Evolutionary conservation across 2,329 filamentous ascomycete species (phyloP).

Genomic region (Fulvia fulva): DNA sequence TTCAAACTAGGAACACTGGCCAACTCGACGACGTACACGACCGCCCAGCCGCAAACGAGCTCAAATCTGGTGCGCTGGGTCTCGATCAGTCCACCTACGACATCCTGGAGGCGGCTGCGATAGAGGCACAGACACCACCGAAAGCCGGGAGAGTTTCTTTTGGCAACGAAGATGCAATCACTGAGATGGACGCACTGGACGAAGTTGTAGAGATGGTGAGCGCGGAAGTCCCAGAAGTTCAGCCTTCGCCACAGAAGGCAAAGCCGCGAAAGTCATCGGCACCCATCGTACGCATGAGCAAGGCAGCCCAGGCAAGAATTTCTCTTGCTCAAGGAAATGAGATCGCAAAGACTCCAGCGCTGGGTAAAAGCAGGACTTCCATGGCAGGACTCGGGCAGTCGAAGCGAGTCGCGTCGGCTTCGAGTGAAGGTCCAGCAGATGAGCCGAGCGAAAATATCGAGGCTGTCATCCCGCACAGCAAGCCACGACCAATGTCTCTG

Average conservation of each 20-base stretch:
- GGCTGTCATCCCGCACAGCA: constrained; percentile 36
- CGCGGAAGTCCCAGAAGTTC: constrained; percentile 29
- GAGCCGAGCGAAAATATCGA: constrained; percentile 23
- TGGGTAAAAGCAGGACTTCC: constrained; percentile 21
- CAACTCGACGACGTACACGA: no score
- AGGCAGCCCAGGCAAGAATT: constrained; percentile 30
- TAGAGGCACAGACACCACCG: constrained; percentile 18
- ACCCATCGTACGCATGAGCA: constrained; percentile 30
- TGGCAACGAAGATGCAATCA: constrained; percentile 45
- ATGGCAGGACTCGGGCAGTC: constrained; percentile 15
- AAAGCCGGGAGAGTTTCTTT: constrained; percentile 3
- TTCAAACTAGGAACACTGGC: not conserved
- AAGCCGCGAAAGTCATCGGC: constrained; percentile 23
- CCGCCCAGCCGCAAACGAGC: no score
- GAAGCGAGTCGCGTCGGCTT: constrained; percentile 16
- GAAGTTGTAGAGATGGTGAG: constrained; percentile 48
- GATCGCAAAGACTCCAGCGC: constrained; percentile 17
- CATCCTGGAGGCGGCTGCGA: constrained; percentile 24
- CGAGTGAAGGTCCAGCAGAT: constrained; percentile 14
- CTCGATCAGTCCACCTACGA: constrained; percentile 19
- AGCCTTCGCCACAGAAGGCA: constrained; percentile 28
- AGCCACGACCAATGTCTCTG: constrained; percentile 46
- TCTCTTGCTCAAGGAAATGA: constrained; percentile 29
- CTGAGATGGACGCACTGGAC: constrained; percentile 50
- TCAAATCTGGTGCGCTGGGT: not conserved